Conservation (phyloP, 108 stramenopile species). For the Nannochloropsis salina region DNA sequence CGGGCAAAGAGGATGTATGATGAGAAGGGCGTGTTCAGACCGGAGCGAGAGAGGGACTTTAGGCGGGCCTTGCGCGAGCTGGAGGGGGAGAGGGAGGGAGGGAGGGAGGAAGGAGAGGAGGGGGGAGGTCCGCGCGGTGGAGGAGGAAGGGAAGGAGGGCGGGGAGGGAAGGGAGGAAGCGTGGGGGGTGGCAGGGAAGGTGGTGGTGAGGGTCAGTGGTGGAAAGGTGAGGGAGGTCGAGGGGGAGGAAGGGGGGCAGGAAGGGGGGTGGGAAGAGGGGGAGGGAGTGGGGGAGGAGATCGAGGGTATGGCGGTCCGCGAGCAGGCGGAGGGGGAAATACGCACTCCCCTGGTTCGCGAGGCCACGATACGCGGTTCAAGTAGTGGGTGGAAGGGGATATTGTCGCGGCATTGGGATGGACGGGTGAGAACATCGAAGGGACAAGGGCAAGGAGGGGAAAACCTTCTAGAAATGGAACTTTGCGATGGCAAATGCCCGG, state of each 20-base stretch:
- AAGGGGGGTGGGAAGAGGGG: not conserved
- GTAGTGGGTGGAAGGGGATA: not conserved
- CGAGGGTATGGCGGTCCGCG: not conserved
- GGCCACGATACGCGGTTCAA: not conserved
- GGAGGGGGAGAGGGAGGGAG: not conserved
- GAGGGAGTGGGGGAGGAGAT: not conserved
- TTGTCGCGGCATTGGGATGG: too few species aligned
- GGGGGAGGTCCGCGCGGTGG: not conserved
- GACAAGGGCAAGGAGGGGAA: too few species aligned
- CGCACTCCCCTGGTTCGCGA: not conserved
- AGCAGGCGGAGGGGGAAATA: not conserved
- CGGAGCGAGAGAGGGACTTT: slow-evolving; percentile 1
- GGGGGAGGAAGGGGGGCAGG: not conserved
- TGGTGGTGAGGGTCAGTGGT: not conserved
- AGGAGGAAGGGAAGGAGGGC: not conserved
- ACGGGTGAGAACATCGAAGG: too few species aligned
- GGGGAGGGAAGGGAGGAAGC: not conserved
- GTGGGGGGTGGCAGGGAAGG: not conserved
- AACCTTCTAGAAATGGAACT: too few species aligned
- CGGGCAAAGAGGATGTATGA: not conserved
- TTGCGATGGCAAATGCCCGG: too few species aligned
- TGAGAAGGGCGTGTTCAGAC: not conserved
- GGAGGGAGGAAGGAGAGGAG: not conserved
- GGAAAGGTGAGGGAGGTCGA: not conserved
- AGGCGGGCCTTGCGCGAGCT: not conserved